Conservation (phyloP, 306 rosid species). For the Dryas drummondii region DNA sequence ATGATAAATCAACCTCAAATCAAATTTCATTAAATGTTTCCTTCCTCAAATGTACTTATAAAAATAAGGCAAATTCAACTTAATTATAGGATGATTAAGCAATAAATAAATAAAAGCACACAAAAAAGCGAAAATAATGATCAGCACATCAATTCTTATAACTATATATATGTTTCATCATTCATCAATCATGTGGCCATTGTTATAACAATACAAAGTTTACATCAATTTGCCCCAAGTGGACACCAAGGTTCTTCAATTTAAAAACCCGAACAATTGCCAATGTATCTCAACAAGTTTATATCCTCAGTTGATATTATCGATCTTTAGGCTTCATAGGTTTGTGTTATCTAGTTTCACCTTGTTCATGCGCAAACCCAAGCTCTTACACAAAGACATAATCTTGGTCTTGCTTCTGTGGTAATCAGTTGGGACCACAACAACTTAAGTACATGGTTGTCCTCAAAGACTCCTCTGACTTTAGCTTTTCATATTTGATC, state of each 20-base stretch:
- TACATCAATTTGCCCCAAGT: not conserved
- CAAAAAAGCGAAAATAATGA: not conserved
- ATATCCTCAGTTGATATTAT: not conserved
- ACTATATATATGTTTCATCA: not conserved
- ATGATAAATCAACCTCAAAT: too few relatives aligned
- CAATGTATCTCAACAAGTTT: not conserved
- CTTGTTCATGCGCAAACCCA: too few relatives aligned
- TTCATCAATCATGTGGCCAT: not conserved
- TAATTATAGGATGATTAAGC: too few relatives aligned
- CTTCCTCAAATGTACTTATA: too few relatives aligned
- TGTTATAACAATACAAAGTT: not conserved
- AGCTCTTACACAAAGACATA: too few relatives aligned
- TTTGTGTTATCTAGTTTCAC: not conserved
- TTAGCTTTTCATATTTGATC: constrained; percentile 27
- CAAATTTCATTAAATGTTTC: too few relatives aligned
- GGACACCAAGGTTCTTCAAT: not conserved
- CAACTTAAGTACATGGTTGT: constrained; percentile 53
- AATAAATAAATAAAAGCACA: too few relatives aligned
- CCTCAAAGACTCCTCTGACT: constrained; percentile 57
- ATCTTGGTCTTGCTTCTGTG: not conserved
- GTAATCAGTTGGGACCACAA: constrained; percentile 47
- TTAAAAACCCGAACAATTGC: not conserved
- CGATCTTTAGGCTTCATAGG: not conserved
- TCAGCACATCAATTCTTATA: not conserved
- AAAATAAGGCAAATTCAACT: too few relatives aligned